phyloP scores from a whole-genome alignment of 2,329 filamentous ascomycete genomes.

The Neocucurbitaria cava region DNA sequence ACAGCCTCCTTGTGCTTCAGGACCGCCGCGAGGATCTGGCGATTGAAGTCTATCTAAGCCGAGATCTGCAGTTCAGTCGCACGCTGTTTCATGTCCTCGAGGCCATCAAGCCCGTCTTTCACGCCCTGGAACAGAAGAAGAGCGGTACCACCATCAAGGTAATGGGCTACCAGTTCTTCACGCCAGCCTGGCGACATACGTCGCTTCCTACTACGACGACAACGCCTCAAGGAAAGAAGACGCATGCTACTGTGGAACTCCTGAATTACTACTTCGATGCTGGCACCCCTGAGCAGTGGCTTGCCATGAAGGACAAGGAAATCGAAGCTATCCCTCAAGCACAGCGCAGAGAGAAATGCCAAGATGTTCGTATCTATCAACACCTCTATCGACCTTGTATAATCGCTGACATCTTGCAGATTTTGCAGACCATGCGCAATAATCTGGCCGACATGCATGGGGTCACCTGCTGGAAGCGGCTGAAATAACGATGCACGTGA shows the following conservation, averaged over 20 bases:
- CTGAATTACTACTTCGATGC: constrained; percentile 14
- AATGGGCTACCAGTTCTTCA: constrained; percentile 15
- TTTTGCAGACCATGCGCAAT: constrained; percentile 3
- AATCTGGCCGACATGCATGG: no score
- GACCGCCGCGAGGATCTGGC: no score
- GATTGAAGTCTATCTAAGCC: constrained; percentile 6
- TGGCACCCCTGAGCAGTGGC: constrained; percentile 9
- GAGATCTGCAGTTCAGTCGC: not conserved
- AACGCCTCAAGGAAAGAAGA: no score
- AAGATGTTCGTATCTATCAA: not conserved
- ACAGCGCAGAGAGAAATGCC: constrained; percentile 1
- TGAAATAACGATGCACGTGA: no score
- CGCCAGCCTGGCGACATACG: constrained; percentile 1
- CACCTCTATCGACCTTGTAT: not conserved
- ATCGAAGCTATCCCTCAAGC: not conserved
- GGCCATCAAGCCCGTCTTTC: constrained; percentile 4
- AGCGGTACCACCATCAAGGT: constrained; percentile 5
- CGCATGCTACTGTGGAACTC: constrained; percentile 3
- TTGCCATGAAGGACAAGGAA: constrained; percentile 12
- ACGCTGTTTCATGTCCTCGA: constrained; percentile 9
- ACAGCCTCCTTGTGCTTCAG: no score
- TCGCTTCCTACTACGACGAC: no score
- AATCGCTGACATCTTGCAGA: not conserved
- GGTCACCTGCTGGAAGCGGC: no score
- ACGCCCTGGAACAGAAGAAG: not conserved